Percentiles rank a stretch among this genome's conserved stretches.
phyloP scores from a whole-genome alignment of 2,329 filamentous ascomycete genomes.

The Sclerotiophoma versabilis region DNA sequence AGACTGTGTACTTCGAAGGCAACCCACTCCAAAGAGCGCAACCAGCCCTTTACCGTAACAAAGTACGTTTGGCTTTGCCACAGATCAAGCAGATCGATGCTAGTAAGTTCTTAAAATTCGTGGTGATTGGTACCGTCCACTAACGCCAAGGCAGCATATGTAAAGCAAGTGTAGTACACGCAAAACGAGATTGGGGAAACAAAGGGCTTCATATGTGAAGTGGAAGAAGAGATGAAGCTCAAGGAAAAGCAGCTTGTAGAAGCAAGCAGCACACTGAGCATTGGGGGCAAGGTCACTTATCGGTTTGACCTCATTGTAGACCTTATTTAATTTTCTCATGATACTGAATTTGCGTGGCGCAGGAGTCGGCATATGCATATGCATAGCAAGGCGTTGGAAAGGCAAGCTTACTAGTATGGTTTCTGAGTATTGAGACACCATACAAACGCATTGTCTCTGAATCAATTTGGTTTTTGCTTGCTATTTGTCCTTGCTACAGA shows the following conservation, averaged over 20 bases:
- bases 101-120: conserved; percentile 66
- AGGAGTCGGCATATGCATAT: conserved; percentile 1
- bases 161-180: conserved; percentile 26
- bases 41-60: conserved; percentile 91
- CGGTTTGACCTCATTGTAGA: background rate
- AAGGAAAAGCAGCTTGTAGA: background rate
- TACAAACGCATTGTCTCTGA: background rate
- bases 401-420: background rate
- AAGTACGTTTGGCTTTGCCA: conserved; percentile 85
- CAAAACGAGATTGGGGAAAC: background rate
- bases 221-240: background rate
- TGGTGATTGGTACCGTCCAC: conserved; percentile 5
- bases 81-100: conserved; percentile 95
- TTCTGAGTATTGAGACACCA: background rate
- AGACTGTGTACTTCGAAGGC: conserved; percentile 95
- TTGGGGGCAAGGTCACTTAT: background rate
- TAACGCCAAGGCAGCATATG: conserved; percentile 27
- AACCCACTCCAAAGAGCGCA: conserved; percentile 83
- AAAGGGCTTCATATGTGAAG: background rate
- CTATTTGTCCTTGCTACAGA: no score
- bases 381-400: conserved; percentile 19
- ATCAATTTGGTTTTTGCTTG: background rate
- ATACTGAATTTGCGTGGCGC: conserved; percentile 8
- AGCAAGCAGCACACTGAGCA: background rate
- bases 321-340: background rate